phyloP scores from a whole-genome alignment of 108 stramenopile genomes.

The Cyclotella distinguenda region DNA sequence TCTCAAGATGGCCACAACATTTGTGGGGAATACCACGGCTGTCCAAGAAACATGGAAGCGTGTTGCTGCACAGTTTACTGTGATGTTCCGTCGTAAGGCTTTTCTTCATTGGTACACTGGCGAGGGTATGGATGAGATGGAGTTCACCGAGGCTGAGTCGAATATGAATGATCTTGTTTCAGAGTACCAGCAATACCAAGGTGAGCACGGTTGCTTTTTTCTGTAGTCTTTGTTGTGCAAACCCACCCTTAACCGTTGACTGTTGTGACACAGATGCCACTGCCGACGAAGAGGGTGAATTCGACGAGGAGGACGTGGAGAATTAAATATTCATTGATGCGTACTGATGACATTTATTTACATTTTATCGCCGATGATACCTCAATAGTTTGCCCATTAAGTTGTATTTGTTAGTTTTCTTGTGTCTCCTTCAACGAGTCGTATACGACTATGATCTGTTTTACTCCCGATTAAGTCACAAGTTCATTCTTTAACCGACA shows the following conservation, averaged over 20 bases:
- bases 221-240: background rate
- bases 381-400: background rate
- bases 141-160: slow-evolving; percentile 81
- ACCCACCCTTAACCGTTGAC: background rate
- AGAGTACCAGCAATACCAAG: slow-evolving; percentile 89
- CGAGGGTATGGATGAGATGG: slow-evolving; percentile 62
- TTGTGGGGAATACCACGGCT: slow-evolving; percentile 95
- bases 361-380: background rate
- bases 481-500: too few relatives aligned
- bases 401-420: background rate
- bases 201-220: background rate
- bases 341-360: background rate
- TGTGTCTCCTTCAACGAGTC: background rate
- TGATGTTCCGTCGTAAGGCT: slow-evolving; percentile 88
- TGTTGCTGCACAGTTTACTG: slow-evolving; percentile 80
- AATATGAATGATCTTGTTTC: slow-evolving; percentile 84
- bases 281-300: slow-evolving; percentile 69
- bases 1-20: slow-evolving; percentile 89
- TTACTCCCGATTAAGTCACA: too few relatives aligned
- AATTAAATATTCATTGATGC: slow-evolving; percentile 5
- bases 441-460: background rate
- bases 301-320: slow-evolving; percentile 47
- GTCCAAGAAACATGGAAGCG: slow-evolving; percentile 80
- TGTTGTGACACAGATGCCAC: slow-evolving; percentile 61
- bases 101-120: slow-evolving; percentile 84